A percentile compares a stretch with the other conserved stretches of the same genome.
phyloP scores from a whole-genome alignment of 306 rosid genomes.

The Cyclanthera cordifolia region DNA sequence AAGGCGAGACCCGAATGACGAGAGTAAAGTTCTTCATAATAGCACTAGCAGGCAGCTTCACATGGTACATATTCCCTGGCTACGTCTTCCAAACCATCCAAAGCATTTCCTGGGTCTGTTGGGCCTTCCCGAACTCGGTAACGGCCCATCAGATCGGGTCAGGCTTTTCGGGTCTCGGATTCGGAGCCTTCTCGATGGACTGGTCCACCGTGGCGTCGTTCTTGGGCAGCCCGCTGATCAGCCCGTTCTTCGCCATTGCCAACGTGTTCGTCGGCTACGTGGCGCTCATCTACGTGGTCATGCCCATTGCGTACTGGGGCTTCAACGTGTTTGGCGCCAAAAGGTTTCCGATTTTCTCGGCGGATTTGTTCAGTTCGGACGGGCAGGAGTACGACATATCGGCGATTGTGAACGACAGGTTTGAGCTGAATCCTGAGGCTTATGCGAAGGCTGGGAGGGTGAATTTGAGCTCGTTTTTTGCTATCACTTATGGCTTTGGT shows the following conservation, averaged over 20 bases:
- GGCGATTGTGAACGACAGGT: conserved; percentile 40
- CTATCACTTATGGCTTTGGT: conserved; percentile 67
- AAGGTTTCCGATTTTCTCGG: conserved; percentile 25
- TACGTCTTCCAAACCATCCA: conserved; percentile 50
- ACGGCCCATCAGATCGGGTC: conserved; percentile 30
- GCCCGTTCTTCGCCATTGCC: conserved; percentile 33
- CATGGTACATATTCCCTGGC: conserved; percentile 55
- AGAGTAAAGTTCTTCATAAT: conserved; percentile 53
- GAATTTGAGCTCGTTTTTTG: conserved; percentile 48
- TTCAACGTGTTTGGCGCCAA: conserved; percentile 21
- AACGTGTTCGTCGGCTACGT: conserved; percentile 24
- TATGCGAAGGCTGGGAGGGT: conserved; percentile 40
- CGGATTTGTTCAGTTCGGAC: conserved; percentile 18
- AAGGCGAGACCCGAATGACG: conserved; percentile 23
- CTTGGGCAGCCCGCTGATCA: conserved; percentile 20
- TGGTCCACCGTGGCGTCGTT: conserved; percentile 27
- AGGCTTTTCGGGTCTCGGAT: conserved; percentile 23
- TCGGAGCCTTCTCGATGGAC: conserved; percentile 25
- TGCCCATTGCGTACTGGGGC: conserved; percentile 26
- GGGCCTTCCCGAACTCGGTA: conserved; percentile 24
- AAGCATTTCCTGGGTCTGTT: conserved; percentile 53
- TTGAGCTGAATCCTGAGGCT: conserved; percentile 28
- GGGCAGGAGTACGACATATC: conserved; percentile 41
- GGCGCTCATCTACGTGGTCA: conserved; percentile 13
- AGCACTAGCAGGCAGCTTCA: conserved; percentile 49